Base-by-base conservation (phyloP, 2,329 filamentous ascomycete species). In the Arthroderma sp. region DNA sequence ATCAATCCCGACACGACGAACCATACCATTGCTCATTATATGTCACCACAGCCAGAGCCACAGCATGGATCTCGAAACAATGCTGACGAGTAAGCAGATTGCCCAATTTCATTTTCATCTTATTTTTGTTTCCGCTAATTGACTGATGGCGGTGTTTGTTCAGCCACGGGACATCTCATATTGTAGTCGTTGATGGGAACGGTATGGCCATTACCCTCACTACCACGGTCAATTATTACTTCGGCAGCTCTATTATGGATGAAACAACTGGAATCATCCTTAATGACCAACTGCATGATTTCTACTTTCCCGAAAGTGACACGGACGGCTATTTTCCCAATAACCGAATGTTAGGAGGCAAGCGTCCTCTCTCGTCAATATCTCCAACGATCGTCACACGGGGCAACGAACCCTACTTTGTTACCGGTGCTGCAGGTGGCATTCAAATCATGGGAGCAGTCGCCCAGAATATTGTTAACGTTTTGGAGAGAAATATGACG, bases 161-260 rank as follows among this genome's bases (percentile, higher is more conserved):
- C 15, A 22, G 15, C 15, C 15, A 73, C 65, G 65, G 5, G 72
- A 76, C 73, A 4, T 72, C 71, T 0, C 70, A 73, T 42, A 56
- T 70, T 37, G 66, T 84, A 0, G 71, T 83, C 0, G 78, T 82
- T 0, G 89, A 95, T 60, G 62, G 64, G 5, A 71, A 74, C 0
- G 88, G 87, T 4, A 70, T 94, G 61, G 78, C 86, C 2, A 74
- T 93, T 31, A 82, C 83, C 1, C 72, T 87, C 8, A 95, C 88
- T 0, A 91, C 86, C 1, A 95, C 88, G 0, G 70, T 95, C 45
- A 95, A 95, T 62, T 71, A 89, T 4, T 71, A 89, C 2, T 95
- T 94, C 55, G 88, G 89, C 37, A 82, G 80, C 28, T 72, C 78
- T 11, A 62, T 94, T 50, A 77, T 94, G 65, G 82, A 89, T 1